phyloP scores from a whole-genome alignment of 352 stramenopile genomes.

The Globisporangium heterothallicum region DNA sequence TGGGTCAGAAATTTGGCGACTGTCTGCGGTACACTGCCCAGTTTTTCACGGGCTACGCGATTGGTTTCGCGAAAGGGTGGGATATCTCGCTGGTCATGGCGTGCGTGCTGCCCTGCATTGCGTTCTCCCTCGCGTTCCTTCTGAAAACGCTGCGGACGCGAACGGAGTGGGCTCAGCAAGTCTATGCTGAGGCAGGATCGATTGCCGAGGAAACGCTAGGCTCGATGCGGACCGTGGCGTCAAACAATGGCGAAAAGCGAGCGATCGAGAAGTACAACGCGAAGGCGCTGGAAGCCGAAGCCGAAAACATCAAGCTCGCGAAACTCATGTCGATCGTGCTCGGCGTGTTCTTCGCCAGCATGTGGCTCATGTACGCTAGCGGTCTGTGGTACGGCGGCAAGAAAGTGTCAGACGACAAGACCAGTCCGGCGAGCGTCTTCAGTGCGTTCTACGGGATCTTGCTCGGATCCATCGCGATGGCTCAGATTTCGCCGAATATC shows the following conservation, averaged over 20 bases:
- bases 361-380: slow-evolving; percentile 22
- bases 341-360: slow-evolving; percentile 11
- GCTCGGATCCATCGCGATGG: slow-evolving; percentile 15
- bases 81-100: slow-evolving; percentile 23
- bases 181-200: slow-evolving; percentile 20
- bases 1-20: slow-evolving; percentile 24
- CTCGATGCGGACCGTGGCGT: slow-evolving; percentile 23
- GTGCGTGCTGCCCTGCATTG: slow-evolving; percentile 18
- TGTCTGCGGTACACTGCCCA: slow-evolving; percentile 14
- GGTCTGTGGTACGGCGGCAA: slow-evolving; percentile 23
- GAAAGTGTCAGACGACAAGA: slow-evolving; percentile 17
- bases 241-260: slow-evolving; percentile 16
- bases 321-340: slow-evolving; percentile 13
- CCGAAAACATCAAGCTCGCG: slow-evolving; percentile 15
- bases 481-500: slow-evolving; percentile 22
- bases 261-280: slow-evolving; percentile 16
- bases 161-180: slow-evolving; percentile 14
- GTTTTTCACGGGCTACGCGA: slow-evolving; percentile 18
- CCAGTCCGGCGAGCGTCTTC: slow-evolving; percentile 18
- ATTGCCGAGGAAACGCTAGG: slow-evolving; percentile 27
- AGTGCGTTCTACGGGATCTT: slow-evolving; percentile 22
- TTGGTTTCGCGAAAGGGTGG: slow-evolving; percentile 22
- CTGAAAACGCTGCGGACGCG: slow-evolving; percentile 13
- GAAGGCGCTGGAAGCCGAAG: slow-evolving; percentile 11
- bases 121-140: slow-evolving; percentile 15